Conservation (phyloP, 208 protist genomes). For the Trypanosoma boissoni region DNA sequence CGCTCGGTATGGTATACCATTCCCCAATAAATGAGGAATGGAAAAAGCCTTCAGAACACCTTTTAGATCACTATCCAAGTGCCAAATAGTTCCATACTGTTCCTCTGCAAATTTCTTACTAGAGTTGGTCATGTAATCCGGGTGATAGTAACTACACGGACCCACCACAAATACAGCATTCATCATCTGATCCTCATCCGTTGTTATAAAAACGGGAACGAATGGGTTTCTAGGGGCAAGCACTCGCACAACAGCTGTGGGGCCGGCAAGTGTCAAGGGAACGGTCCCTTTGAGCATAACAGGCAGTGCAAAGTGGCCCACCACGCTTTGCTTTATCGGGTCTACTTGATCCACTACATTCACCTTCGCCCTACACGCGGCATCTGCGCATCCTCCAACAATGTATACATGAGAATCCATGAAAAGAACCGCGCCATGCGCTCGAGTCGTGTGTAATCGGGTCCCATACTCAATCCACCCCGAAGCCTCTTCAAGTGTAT, state of each 20-base stretch:
- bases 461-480: slow-evolving; percentile 3
- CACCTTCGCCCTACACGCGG: not conserved
- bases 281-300: not conserved
- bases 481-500: too few species aligned
- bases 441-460: slow-evolving; percentile 5
- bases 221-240: not conserved
- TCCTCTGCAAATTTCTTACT: not conserved
- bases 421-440: slow-evolving; percentile 13
- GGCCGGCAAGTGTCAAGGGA: slow-evolving; percentile 10
- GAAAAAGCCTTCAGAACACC: slow-evolving; percentile 1
- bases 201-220: too few species aligned
- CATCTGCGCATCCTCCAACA: slow-evolving; percentile 19
- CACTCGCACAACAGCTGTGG: slow-evolving; percentile 16
- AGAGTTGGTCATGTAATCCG: not conserved
- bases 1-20: slow-evolving; percentile 1
- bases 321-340: not conserved
- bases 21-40: not conserved
- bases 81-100: slow-evolving; percentile 18
- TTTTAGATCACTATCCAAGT: slow-evolving; percentile 14
- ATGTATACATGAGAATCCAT: slow-evolving; percentile 7
- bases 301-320: slow-evolving; percentile 6
- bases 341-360: slow-evolving; percentile 16
- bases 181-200: not conserved
- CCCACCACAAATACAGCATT: slow-evolving; percentile 23
- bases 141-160: slow-evolving; percentile 22